Conservation (phyloP, 768 basidiomycete species). For the Gautieria morchelliformis region DNA sequence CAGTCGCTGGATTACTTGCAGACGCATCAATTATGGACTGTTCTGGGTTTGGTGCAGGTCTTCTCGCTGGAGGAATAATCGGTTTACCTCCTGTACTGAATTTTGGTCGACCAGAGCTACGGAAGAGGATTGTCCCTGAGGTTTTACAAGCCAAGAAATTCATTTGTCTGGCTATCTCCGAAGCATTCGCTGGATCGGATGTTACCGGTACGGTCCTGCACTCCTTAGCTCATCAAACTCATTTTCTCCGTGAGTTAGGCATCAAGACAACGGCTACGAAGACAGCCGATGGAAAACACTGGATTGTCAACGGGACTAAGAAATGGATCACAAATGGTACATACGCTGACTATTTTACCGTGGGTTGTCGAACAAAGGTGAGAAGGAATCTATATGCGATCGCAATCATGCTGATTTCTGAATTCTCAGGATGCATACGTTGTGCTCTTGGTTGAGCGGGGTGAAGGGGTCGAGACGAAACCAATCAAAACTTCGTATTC, state of each 20-base stretch:
- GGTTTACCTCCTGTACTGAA: constrained; percentile 80
- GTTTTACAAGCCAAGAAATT: constrained; percentile 70
- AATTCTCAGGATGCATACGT: constrained; percentile 7
- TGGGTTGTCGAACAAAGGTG: constrained; percentile 19
- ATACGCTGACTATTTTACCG: constrained; percentile 20
- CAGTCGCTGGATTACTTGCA: neutral
- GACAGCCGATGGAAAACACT: constrained; percentile 2
- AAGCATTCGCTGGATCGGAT: constrained; percentile 82
- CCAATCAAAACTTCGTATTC: constrained; percentile 49
- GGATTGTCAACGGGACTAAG: constrained; percentile 11
- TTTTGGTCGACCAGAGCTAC: constrained; percentile 51
- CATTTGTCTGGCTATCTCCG: constrained; percentile 80
- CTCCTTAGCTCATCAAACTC: too few relatives aligned
- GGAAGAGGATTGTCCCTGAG: constrained; percentile 44
- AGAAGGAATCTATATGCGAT: constrained; percentile 15
- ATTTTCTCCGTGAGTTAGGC: constrained; percentile 63
- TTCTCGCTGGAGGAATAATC: constrained; percentile 69
- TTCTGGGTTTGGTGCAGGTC: constrained; percentile 5
- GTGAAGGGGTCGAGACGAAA: constrained; percentile 75
- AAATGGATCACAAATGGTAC: constrained; percentile 16
- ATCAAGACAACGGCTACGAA: constrained; percentile 27
- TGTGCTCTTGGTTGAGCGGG: constrained; percentile 76
- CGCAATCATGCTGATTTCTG: constrained; percentile 6
- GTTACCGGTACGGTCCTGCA: constrained; percentile 35
- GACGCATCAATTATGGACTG: neutral